Evolutionary conservation across 108 stramenopile genomes (phyloP), one percentile per base, ranked within the genome.

Genomic region (Skeletonema marinoi): DNA sequence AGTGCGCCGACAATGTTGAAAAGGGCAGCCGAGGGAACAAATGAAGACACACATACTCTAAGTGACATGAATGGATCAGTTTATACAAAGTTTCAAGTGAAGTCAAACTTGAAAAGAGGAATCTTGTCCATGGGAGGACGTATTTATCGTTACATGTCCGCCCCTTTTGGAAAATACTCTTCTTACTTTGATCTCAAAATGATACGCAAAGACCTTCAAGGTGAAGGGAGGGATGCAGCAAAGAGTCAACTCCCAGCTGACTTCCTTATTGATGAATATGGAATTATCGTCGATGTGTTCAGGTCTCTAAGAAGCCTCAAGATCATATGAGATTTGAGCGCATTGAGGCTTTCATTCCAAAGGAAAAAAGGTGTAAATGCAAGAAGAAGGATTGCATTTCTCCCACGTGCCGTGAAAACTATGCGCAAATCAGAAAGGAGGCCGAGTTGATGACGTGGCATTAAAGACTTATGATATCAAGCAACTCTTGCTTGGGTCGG

Each of bases 271-370:
- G 67, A 68, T 48, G 67, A 68, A 6, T 32, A 68, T 48, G 67
- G 67, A 46, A n/a, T 68, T 12, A 48, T 68, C 11, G 67, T 68
- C 6, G 67, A 68, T 68, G 13, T 68, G 19, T 44, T 68, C 12
- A 33, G 67, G 42, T 42, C 67, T n/a, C n/a, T 10, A 31, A 14
- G 67, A 50, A 19, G 17, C 36, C 16, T 46, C 21, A 30, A 19
- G 67, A 68, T 31, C 67, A 68, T 29, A 68, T 68, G 36, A 14
- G 11, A 4, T 48, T 68, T 32, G 67, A 68, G 25, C 25, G 25
- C 25, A 25, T 25, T 25, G 25, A 25, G 25, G 25, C 25, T 25
- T 25, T 25, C 25, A 25, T 25, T 25, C 25, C 25, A 25, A 25
- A 25, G 25, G 25, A 0, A 25, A 25, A 25, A 25, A 25, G 25